These are phyloP conservation scores for Neurospora sp. DNA, from an alignment of 495 filamentous ascomycete genomes.

Conservation along the genomic window DNA sequence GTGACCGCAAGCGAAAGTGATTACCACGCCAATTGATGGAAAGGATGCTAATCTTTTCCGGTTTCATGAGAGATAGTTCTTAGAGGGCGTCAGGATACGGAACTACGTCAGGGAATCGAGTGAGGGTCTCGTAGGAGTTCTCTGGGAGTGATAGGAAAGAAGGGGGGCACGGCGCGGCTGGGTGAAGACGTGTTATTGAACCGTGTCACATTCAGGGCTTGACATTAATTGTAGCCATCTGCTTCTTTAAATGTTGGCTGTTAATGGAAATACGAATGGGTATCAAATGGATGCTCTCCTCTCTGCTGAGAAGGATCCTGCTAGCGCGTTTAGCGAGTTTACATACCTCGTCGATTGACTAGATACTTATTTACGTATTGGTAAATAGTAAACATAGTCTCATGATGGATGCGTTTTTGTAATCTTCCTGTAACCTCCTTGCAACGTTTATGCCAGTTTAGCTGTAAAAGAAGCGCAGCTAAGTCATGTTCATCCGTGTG, in stretches of 20 bases:
- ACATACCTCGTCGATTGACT: neutral
- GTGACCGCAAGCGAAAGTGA: constrained; percentile 21
- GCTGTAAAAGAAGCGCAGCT: neutral
- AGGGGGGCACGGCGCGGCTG: neutral
- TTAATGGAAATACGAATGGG: neutral
- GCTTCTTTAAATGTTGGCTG: neutral
- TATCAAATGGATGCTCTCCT: neutral
- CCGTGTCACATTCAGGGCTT: neutral
- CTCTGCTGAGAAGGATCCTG: neutral
- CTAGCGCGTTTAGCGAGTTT: neutral
- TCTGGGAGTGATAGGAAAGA: neutral
- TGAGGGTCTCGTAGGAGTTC: neutral
- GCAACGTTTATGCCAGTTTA: neutral
- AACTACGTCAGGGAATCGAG: neutral
- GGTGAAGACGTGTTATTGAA: neutral
- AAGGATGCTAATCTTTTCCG: neutral
- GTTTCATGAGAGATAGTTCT: neutral
- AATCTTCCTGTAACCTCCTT: neutral
- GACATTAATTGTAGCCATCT: neutral
- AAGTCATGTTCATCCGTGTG: neutral
- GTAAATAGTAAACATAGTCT: neutral
- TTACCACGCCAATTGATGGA: neutral
- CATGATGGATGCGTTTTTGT: neutral
- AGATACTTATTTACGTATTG: neutral
- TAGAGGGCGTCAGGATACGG: neutral